Conservation (phyloP, 345 rosid species). For the Populus davidiana region DNA sequence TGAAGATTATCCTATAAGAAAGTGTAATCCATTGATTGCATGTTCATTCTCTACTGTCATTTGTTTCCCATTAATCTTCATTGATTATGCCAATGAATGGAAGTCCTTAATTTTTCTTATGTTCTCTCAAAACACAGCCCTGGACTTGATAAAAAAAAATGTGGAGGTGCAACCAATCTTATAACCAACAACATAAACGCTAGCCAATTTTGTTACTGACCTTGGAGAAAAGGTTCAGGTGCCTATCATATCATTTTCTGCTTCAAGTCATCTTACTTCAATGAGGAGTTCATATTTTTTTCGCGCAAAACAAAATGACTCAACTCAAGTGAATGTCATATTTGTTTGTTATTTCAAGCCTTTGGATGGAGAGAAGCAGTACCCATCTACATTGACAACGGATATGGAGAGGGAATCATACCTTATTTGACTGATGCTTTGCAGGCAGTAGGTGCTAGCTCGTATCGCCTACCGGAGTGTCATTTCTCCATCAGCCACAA, state of each 20-base stretch:
- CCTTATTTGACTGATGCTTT: constrained; percentile 39
- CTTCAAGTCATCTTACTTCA: constrained; percentile 35
- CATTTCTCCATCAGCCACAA: constrained; percentile 32
- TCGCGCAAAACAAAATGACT: constrained; percentile 38
- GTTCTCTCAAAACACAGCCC: constrained; percentile 16
- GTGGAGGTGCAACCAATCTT: no score
- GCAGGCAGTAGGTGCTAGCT: constrained; percentile 13
- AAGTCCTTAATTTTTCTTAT: background rate
- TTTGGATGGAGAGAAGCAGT: constrained; percentile 46
- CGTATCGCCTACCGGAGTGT: constrained; percentile 22
- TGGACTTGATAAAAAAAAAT: constrained; percentile 11
- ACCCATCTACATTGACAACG: constrained; percentile 18
- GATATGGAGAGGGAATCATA: constrained; percentile 32
- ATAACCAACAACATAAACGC: no score
- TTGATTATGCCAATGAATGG: no score
- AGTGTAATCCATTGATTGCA: no score
- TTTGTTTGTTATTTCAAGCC: constrained; percentile 27
- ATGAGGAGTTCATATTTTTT: constrained; percentile 25
- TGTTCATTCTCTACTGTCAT: no score
- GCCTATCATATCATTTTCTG: constrained; percentile 48
- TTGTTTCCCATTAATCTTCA: no score
- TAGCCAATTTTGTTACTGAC: background rate
- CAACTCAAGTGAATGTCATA: constrained; percentile 43
- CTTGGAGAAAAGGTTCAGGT: constrained; percentile 39
- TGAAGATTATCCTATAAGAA: no score